Evolutionary conservation across 805 yeast species (phyloP), one percentile per base, ranked within the genome.

Genomic region (Yarrowia deformans): DNA sequence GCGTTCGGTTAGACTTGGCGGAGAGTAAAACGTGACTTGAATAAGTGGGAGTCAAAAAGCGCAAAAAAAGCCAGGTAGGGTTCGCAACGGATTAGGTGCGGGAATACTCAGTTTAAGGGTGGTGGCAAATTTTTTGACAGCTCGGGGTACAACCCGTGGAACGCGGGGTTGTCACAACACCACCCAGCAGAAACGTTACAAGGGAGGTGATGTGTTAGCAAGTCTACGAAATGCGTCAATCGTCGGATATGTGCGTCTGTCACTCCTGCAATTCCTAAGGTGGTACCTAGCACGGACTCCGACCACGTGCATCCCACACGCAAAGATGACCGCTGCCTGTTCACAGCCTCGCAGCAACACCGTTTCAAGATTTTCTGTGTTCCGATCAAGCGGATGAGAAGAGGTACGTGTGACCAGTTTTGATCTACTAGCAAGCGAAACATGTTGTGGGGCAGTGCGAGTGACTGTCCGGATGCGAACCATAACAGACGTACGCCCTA

Each of bases 281-380:
- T 10, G 23, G 42, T 18, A 52, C 46, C 60, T 37, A 23, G 29
- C 12, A 16, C 48, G 61, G 61, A 55, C 16, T 55, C 61, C 61
- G 46, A 55, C 46, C 46, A 43, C 52, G 50, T 58, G 52, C 66
- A 43, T 29, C 32, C 13, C 32, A 18, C 32, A 58, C 50, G 66
- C 66, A 58, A 43, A 58, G 66, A 43, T 58, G 66, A 58, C 66
- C 42, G 50, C 50, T 32, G 50, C 50, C 29, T 42, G 40, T 23
- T 49, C 40, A 58, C 66, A 55, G 50, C 66, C 66, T 45, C 49
- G 43, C 66, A 43, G 66, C 66, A 43, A 43, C 23, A 32, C 42
- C 49, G 43, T 58, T 45, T 54, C 60, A 54, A 19, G 60, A 54
- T 37, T 39, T 34, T 54, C 37, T 35, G 23, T 23, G 46, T 39